Conservation (phyloP, 202 grass and related monocot genomes). For the Bolboschoenoplectus hybrid region DNA sequence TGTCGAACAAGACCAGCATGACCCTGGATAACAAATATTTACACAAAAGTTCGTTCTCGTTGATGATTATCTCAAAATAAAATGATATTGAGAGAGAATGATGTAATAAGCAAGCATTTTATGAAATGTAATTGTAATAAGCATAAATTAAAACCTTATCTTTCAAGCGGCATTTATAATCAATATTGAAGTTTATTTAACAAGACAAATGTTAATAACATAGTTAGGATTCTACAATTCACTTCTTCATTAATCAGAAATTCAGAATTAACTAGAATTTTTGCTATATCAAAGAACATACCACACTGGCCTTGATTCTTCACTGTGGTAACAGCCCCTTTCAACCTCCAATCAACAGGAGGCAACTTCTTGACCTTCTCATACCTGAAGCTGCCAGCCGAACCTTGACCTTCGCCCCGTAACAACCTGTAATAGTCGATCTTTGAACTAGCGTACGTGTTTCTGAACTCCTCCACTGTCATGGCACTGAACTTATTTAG, state of each 20-base stretch:
- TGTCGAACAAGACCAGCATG: conserved; percentile 76
- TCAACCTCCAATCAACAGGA: conserved; percentile 58
- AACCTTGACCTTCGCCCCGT: neutral
- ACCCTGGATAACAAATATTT: neutral
- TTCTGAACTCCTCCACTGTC: conserved; percentile 38
- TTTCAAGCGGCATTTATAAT: neutral
- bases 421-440: conserved; percentile 29
- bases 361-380: conserved; percentile 33
- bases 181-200: neutral
- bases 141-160: no score
- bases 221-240: neutral
- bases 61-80: no score
- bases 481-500: conserved; percentile 57
- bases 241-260: neutral
- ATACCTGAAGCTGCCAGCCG: conserved; percentile 27
- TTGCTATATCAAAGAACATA: conserved; percentile 18
- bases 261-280: neutral
- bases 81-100: no score
- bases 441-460: conserved; percentile 40
- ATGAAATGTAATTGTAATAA: no score
- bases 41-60: no score
- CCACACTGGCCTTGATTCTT: conserved; percentile 72
- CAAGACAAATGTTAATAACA: neutral
- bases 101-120: no score
- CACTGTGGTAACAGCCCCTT: conserved; percentile 54